Evolutionary conservation across 2,329 filamentous ascomycete species (phyloP), one percentile per base, ranked within the genome.

Genomic region (Phialocephala subalpina): DNA sequence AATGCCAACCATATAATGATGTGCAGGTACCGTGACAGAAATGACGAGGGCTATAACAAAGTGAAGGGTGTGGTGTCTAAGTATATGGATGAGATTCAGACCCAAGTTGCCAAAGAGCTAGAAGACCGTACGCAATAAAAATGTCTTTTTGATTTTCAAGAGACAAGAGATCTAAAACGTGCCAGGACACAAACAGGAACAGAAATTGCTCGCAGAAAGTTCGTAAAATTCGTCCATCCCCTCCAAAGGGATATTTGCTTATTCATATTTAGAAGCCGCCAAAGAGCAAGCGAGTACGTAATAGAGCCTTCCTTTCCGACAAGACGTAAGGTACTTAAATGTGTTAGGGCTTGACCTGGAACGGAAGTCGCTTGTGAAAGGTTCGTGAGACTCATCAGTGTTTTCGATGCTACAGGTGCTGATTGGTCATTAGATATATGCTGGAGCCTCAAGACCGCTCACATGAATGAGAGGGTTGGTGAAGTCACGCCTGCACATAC

Each of bases 1-100:
- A 60, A 60, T 27, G 38, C 58, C n/a, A 60, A 60, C 58, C 58
- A 60, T 38, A 60, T 60, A 12, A 52, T 47, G 58, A 60, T 60
- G 58, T 60, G 58, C 58, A 47, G 58, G 25, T 60, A 33, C 58
- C 38, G 58, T 47, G 58, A 47, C 20, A 60, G 22, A 52, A 52
- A 47, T 29, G 58, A 60, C 29, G 38, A 47, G 29, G 58, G 58
- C 6, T 60, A 60, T 52, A 60, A 47, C 58, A 60, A 60, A 52
- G 38, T 60, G 38, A 60, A 47, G 25, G 38, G 42, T 60, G 58
- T 60, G 58, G 38, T 60, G 38, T 60, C 58, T 52, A 60, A 60
- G 38, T 47, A 47, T 35, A n/a, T 60, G 58, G 58, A 60, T 60
- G 58, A 60, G 38, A 47, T 60, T 52, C 58, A 60, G 38, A 49